Evolutionary conservation across 805 yeast species (phyloP), one percentile per base, ranked within the genome.

Genomic region (Candida yuanshanica): DNA sequence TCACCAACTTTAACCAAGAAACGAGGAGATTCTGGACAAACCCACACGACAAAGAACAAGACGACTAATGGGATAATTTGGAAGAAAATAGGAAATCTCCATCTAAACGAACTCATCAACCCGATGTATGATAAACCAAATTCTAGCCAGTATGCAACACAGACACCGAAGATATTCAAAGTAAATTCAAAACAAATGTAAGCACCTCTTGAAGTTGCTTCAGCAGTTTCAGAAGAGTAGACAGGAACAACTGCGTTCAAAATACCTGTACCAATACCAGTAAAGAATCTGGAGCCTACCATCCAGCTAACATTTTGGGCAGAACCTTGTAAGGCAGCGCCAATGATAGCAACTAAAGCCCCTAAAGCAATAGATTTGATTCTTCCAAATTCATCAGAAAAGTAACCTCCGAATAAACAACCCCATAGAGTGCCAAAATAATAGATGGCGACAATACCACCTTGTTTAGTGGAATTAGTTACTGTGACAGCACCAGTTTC

Each of bases 321-420:
- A 20, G 31, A 21, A 11, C 38, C 38, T 26, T 36, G 38, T 2
- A 36, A n/a, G 13, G 38, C 38, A 36, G 38, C 38, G n/a, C 38
- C 38, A 20, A 8, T 16, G 18, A 36, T 20, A 8, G 33, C 38
- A 26, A 36, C 20, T 20, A 36, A 20, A 6, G 34, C 33, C 17
- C 38, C 38, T 4, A 36, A 11, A 4, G 20, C 38, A 20, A 36
- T 36, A 8, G 38, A 36, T 36, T 36, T 36, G 20, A 36, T 27
- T 36, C 38, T 36, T 12, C 38, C 38, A 36, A 36, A 36, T 20
- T 36, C 38, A 36, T 36, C 38, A 36, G 38, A 36, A 20, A 36
- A 36, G 12, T 27, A 36, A 36, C 38, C 38, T 20, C 38, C 38
- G 27, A 36, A 36, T 11, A 36, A 26, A 27, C 38, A 36, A 17